Base-by-base conservation (phyloP, 805 yeast genomes). In the Zygosaccharomyces bailii region DNA sequence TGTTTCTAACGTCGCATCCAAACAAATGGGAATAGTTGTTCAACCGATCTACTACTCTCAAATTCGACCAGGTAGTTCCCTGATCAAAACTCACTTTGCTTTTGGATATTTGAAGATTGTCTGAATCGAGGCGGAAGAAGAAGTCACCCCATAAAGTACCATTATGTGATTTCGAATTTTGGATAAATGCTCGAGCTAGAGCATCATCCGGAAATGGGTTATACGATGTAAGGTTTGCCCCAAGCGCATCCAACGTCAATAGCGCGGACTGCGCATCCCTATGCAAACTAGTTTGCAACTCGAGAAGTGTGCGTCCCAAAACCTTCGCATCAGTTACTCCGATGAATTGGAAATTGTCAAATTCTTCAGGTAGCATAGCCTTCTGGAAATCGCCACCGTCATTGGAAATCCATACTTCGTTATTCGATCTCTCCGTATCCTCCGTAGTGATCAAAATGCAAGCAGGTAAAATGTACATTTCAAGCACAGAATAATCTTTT, bases 61-160 rank as follows among this genome's bases (percentile, higher is more conserved):
- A 60, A n/a, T 61, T 62, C 2, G 65, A 49, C 86, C 86, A 81
- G 10, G 71, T 65, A 39, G 55, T 56, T 18, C 86, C 85, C 53
- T 76, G 75, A 54, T 81, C 75, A 33, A 70, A 61, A 1, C 84
- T 63, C 20, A 76, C 68, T 50, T 62, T 65, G 8, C 78, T 57
- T 39, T 58, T 57, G 7, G 59, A 44, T 27, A 46, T 44, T 37
- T 4, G 16, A 23, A 29, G 17, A 21, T 13, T 23, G 13, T 25
- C 35, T 34, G 14, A 20, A 17, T 19, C 20, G 11, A 3, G 24
- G 23, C 11, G 33, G 29, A 32, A 23, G 25, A 9, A 23, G 9
- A 49, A 47, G 25, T 46, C 33, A 1, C 50, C 55, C 13, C 57
- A 24, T 37, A 56, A 42, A 2, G 60, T 55, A 13, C 62, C 63